phyloP scores from a whole-genome alignment of 345 rosid genomes.

The Lumnitzera littorea region DNA sequence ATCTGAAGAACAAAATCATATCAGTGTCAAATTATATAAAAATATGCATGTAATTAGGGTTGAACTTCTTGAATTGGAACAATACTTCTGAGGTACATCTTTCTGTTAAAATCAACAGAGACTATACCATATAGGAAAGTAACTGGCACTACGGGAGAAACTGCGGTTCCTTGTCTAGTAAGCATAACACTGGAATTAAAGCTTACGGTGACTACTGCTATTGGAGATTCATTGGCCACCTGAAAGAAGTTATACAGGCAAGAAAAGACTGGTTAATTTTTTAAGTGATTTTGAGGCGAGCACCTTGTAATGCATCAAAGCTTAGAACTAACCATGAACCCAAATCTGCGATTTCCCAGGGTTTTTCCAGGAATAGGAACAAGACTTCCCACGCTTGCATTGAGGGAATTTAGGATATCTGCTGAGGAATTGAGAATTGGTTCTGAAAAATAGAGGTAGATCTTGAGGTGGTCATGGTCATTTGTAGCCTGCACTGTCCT shows the following conservation, averaged over 20 bases:
- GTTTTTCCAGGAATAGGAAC: slow-evolving; percentile 46
- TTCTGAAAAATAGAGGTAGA: slow-evolving; percentile 69
- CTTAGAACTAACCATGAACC: slow-evolving; percentile 50
- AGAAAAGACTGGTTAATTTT: no score
- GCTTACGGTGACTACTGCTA: slow-evolving; percentile 50
- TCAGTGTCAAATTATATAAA: neutral
- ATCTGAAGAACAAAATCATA: slow-evolving; percentile 40
- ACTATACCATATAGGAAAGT: slow-evolving; percentile 76
- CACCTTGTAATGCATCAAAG: neutral
- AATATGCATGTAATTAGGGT: slow-evolving; percentile 4
- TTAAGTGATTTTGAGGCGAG: no score
- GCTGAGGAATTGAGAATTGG: slow-evolving; percentile 68
- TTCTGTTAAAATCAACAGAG: slow-evolving; percentile 4
- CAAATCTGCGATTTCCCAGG: slow-evolving; percentile 64
- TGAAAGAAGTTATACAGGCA: slow-evolving; percentile 18
- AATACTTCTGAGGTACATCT: neutral
- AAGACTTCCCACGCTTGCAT: slow-evolving; percentile 49
- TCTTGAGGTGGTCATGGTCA: slow-evolving; percentile 42
- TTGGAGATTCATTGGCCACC: slow-evolving; percentile 50
- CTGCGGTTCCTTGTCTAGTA: slow-evolving; percentile 67
- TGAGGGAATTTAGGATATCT: slow-evolving; percentile 46
- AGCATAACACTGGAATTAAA: slow-evolving; percentile 39
- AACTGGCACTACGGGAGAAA: slow-evolving; percentile 65
- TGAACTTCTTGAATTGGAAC: neutral
- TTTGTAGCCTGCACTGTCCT: slow-evolving; percentile 87